Evolutionary conservation across 1,139 yeast genomes (phyloP).

Genomic region (Sugiyamaella paludigena): DNA sequence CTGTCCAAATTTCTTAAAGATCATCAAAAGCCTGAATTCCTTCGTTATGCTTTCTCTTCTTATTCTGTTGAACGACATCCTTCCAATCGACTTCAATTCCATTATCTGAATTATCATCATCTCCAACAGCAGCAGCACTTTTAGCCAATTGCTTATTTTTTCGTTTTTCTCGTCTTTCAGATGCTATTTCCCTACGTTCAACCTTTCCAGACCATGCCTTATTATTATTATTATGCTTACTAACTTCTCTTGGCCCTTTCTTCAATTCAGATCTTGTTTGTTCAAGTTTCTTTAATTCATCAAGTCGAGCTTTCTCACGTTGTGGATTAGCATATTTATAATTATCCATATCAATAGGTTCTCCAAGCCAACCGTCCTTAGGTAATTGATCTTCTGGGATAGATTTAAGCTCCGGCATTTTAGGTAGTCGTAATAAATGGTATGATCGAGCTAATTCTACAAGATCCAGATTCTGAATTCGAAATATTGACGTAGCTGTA

Average conservation of each 20-base stretch:
- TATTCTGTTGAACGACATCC: slow-evolving; percentile 64
- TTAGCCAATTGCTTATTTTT: slow-evolving; percentile 59
- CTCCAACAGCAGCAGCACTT: slow-evolving; percentile 40
- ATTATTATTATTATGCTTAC: slow-evolving; percentile 52
- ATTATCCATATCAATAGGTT: slow-evolving; percentile 56
- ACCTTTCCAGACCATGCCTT: slow-evolving; percentile 78
- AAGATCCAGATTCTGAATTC: slow-evolving; percentile 69
- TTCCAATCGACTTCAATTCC: slow-evolving; percentile 81
- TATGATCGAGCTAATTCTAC: slow-evolving; percentile 70
- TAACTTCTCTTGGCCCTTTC: slow-evolving; percentile 45
- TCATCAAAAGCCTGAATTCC: slow-evolving; percentile 69
- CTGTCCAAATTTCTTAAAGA: too few relatives aligned
- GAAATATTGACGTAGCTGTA: slow-evolving; percentile 84
- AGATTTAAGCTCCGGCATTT: slow-evolving; percentile 84
- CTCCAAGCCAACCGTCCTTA: slow-evolving; percentile 67
- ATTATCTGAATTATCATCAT: slow-evolving; percentile 47
- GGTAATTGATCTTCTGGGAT: slow-evolving; percentile 44
- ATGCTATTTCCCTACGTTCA: slow-evolving; percentile 61
- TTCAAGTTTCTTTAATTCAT: slow-evolving; percentile 51
- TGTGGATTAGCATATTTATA: slow-evolving; percentile 62
- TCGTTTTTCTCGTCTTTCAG: slow-evolving; percentile 60
- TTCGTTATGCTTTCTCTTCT: slow-evolving; percentile 48
- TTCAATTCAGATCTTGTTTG: slow-evolving; percentile 53
- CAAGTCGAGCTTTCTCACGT: slow-evolving; percentile 62
- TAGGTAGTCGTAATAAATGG: slow-evolving; percentile 80